Percentiles rank a stretch among this genome's conserved stretches.
Conservation (phyloP, 2,329 filamentous ascomycete genomes). For the Knoxdaviesia proteae region DNA sequence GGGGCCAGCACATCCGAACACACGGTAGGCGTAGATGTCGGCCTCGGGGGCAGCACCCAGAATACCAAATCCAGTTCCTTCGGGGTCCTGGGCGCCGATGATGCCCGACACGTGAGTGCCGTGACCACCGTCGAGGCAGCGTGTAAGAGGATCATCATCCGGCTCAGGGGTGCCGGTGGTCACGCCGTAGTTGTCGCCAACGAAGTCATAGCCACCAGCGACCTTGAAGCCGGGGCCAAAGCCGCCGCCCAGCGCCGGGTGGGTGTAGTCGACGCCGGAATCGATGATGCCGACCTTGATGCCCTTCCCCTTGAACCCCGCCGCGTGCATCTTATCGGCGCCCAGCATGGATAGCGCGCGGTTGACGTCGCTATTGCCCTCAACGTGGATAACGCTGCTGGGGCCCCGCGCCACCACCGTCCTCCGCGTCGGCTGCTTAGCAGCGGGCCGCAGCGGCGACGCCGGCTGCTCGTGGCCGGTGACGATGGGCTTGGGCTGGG, state of each 20-base stretch:
- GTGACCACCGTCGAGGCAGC: slow-evolving; percentile 14
- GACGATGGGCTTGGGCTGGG: slow-evolving; percentile 11
- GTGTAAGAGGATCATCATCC: slow-evolving; percentile 18
- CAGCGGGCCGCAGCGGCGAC: too few species aligned
- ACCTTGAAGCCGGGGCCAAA: slow-evolving; percentile 28
- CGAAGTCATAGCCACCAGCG: slow-evolving; percentile 23
- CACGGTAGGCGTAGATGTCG: slow-evolving; percentile 18
- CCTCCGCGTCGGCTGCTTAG: too few species aligned
- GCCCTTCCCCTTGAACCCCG: slow-evolving; percentile 23
- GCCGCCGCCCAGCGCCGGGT: slow-evolving; percentile 29
- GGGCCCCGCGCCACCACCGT: too few species aligned
- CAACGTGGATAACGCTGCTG: too few species aligned
- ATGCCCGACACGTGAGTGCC: slow-evolving; percentile 25
- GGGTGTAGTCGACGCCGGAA: slow-evolving; percentile 23
- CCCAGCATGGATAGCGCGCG: slow-evolving; percentile 11
- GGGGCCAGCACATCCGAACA: slow-evolving; percentile 14
- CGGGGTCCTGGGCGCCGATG: slow-evolving; percentile 17
- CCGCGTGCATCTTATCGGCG: slow-evolving; percentile 18
- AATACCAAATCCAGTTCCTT: slow-evolving; percentile 13
- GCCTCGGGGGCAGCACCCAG: slow-evolving; percentile 20
- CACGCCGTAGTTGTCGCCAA: slow-evolving; percentile 15
- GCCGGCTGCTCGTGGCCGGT: slow-evolving; percentile 6
- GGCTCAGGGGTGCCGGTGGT: slow-evolving; percentile 11
- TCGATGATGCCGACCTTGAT: slow-evolving; percentile 21
- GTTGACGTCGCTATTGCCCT: too few species aligned